Evolutionary conservation across 164 flowering plant genomes (phyloP).

Genomic region (Cinnamomum micranthum): DNA sequence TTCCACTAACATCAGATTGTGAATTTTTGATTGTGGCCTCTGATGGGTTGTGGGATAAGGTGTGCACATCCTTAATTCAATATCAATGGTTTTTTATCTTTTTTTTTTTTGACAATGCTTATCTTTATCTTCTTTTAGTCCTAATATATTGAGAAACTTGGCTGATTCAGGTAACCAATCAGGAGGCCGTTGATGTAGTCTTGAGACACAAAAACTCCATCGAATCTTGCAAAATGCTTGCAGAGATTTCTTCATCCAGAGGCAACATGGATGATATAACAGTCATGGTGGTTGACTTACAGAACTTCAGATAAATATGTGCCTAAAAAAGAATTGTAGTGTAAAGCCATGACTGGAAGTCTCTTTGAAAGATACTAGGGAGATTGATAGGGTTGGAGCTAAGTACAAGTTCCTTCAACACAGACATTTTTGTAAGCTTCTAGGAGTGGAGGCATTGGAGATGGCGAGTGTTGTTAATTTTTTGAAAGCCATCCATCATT

Average conservation of each 20-base stretch:
- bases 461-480: no score
- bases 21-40: conserved; percentile 57
- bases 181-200: conserved; percentile 53
- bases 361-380: no score
- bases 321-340: no score
- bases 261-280: conserved; percentile 51
- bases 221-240: conserved; percentile 43
- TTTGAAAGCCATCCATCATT: no score
- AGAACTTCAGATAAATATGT: conserved; percentile 10
- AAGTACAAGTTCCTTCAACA: no score
- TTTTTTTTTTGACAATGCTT: not conserved
- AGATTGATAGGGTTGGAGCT: no score
- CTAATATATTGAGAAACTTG: not conserved
- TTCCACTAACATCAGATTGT: conserved; percentile 33
- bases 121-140: not conserved
- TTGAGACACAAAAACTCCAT: conserved; percentile 13
- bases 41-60: conserved; percentile 75
- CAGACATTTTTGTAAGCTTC: no score
- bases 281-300: conserved; percentile 46
- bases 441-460: no score
- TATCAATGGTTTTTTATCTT: not conserved
- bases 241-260: conserved; percentile 38
- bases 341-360: no score
- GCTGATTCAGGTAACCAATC: conserved; percentile 36
- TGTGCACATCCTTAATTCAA: conserved; percentile 7